Conservation (phyloP, 2,329 filamentous ascomycete species). For the Penicillium sp. region DNA sequence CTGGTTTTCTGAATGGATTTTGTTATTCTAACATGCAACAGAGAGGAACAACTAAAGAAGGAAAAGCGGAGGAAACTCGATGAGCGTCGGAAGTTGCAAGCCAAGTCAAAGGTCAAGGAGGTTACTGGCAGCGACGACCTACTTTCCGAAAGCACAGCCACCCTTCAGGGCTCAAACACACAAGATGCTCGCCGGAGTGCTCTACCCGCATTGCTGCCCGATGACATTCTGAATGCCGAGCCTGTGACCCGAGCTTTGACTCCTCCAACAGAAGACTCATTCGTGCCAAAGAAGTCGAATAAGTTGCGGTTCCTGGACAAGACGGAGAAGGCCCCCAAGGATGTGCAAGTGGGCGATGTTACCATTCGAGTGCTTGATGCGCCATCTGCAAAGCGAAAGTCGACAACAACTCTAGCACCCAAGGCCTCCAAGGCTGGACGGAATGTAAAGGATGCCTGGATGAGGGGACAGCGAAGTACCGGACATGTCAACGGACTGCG, state of each 20-base stretch:
- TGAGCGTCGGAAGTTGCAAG: conserved; percentile 41
- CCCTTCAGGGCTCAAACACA: conserved; percentile 39
- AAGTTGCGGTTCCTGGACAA: conserved; percentile 53
- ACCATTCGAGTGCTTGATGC: conserved; percentile 51
- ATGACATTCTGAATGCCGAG: conserved; percentile 51
- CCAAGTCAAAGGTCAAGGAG: conserved; percentile 31
- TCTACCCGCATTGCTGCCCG: conserved; percentile 54
- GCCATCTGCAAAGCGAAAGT: conserved; percentile 33
- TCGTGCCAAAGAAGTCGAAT: conserved; percentile 35
- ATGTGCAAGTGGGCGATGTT: conserved; percentile 50
- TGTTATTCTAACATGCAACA: conserved; percentile 27
- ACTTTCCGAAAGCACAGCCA: conserved; percentile 43
- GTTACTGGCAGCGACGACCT: conserved; percentile 33
- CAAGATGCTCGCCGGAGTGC: conserved; percentile 37
- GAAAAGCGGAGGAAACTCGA: conserved; percentile 44
- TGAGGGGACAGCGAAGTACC: conserved; percentile 36
- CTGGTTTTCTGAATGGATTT: neutral
- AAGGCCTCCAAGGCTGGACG: conserved; percentile 45
- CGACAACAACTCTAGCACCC: conserved; percentile 44
- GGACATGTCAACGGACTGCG: conserved; percentile 37
- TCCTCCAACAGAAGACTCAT: conserved; percentile 39
- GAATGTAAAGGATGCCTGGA: conserved; percentile 41
- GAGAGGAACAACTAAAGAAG: conserved; percentile 39
- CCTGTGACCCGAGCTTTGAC: conserved; percentile 47
- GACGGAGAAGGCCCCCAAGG: conserved; percentile 50